Base-by-base conservation (phyloP, 768 basidiomycete genomes). In the Boletus pseudo-olivaceus region DNA sequence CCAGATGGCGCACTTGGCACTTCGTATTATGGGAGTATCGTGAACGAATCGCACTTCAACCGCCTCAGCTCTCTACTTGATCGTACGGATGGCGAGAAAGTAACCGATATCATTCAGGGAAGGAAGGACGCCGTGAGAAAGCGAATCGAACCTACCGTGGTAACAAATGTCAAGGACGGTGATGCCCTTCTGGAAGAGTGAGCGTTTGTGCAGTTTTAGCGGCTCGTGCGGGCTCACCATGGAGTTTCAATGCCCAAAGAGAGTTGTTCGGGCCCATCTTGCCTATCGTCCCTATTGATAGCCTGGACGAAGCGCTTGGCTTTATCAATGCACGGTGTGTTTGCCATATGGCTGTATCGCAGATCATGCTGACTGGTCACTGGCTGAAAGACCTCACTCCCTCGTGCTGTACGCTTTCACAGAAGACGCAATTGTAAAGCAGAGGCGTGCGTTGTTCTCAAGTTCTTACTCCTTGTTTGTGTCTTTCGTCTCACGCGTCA, bases 261-360 rank as follows among this genome's bases (percentile, higher is more conserved):
- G 89, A 90, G 65, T 65, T 89, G 3, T 91, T 91, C 58, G 89
- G 87, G 0, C 88, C 89, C 0, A 66, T 90, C 23, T 62, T 90
- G 7, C 82, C 88, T 1, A 74, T 91, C 42, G 60, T 89, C 12
- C 72, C 81, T 0, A 77, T 90, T 1, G 78, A 83, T 32, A 72
- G 67, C 49, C 49, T 86, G 7, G 75, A 82, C 3, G 79, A 81
- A 19, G 87, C 82, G 0, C 72, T 87, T 35, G 72, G 75, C 1
- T 82, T 82, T 60, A 67, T 88, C 40, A 79, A 78, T 43, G 66
- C 70, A 4, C 74, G 77, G 86, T 85, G 47, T 17, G 76, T 56
- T 51, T 8, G 8, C 7, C 5, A 14, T n/a, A 7, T 38, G 15
- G 14, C 8, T n/a, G 32, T 19, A 9, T 10, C n/a, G 23, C 11